Base-by-base conservation (phyloP, 768 basidiomycete genomes). In the Rhodotorula sphaerocarpa region DNA sequence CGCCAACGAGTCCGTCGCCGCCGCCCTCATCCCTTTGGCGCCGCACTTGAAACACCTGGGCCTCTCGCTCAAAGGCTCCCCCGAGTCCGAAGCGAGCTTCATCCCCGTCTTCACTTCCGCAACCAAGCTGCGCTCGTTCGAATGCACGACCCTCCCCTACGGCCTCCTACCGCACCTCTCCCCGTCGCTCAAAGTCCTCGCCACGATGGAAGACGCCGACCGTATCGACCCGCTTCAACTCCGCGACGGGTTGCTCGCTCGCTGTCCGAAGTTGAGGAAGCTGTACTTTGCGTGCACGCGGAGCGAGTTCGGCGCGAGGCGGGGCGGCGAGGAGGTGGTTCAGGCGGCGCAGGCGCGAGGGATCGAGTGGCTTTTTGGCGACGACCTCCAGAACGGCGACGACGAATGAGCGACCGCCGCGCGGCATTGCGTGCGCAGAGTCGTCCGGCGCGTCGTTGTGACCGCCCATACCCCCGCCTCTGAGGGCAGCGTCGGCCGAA, bases 111-210 rank as follows among this genome's bases (percentile, higher is more conserved):
- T 65, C 50, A 41, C 39, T n/a, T n/a, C 57, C 1, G 42, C 48
- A 3, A 31, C 28, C 2, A 2, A 36, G 18, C 47, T 65, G 31
- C 7, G 39, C 28, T 65, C 63, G 12, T n/a, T 65, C 63, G 63
- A 65, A 36, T 65, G 63, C 50, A 59, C 58, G 20, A n/a, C 41
- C 10, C 47, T 65, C 18, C 54, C 57, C 16, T n/a, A 44, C 11
- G 10, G 31, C 0, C 39, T 65, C 21, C 58, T 65, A 27, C 25
- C 31, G 27, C 33, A 54, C 42, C 48, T 65, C 1, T 58, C 63
- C 1, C 30, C 23, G 0, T 25, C 47, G 7, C 44, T 65, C 10
- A 20, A 23, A 14, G 55, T 55, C 30, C 57, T 65, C 47, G 63
- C 63, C 1, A 59, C 58, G 14, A 27, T 18, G 18, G 63, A 59